Evolutionary conservation across 2,329 filamentous ascomycete genomes (phyloP).

Genomic region (Epichloe baconii): DNA sequence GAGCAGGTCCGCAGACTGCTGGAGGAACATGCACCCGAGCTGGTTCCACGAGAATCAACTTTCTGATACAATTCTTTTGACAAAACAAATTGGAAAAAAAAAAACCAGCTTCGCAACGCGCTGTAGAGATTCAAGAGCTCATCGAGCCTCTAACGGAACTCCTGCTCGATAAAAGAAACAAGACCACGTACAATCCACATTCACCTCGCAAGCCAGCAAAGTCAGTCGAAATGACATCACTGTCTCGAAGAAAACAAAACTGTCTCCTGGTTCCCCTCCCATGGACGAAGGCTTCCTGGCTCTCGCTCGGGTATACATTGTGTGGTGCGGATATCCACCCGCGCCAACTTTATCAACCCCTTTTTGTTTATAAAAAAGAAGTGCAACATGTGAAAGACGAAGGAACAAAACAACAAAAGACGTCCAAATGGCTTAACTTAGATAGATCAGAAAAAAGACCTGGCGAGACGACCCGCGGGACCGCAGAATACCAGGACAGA

Average conservation of each 20-base stretch:
- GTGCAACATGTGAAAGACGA: background rate
- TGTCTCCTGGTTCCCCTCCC: background rate
- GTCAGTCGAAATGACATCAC: no score
- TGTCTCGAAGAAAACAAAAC: no score
- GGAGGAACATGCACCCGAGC: background rate
- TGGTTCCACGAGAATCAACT: background rate
- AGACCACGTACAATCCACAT: background rate
- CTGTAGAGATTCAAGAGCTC: no score
- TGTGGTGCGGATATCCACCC: background rate
- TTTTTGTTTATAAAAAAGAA: background rate
- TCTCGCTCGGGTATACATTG: conserved; percentile 4
- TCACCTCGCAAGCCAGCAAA: background rate
- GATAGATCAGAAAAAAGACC: background rate
- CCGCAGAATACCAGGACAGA: background rate
- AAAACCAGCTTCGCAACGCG: no score
- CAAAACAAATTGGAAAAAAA: no score
- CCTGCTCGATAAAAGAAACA: no score
- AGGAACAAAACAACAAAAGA: background rate
- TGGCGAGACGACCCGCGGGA: background rate
- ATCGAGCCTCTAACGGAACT: no score
- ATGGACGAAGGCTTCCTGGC: conserved; percentile 5
- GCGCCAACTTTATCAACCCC: background rate
- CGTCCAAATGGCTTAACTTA: background rate
- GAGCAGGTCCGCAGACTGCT: background rate
- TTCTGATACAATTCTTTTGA: background rate